phyloP scores from a whole-genome alignment of 1,284 basidiomycete genomes.

The Trichosporon sp. region DNA sequence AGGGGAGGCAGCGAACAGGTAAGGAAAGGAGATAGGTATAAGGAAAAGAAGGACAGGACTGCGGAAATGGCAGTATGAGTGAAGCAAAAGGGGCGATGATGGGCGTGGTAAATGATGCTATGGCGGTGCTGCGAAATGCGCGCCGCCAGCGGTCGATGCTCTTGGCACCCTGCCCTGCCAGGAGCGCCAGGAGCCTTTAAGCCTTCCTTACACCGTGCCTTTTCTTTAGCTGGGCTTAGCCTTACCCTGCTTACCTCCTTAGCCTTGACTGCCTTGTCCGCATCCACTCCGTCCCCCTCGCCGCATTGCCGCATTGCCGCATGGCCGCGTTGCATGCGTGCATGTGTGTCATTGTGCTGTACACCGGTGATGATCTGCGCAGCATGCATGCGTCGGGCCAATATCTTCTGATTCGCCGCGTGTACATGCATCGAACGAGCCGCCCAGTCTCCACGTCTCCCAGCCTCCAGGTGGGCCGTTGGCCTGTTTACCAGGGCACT shows the following conservation, averaged over 20 bases:
- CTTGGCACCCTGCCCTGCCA: background rate
- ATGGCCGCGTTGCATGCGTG: background rate
- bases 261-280: background rate
- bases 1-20: background rate
- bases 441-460: background rate
- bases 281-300: background rate
- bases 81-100: constrained; percentile 19
- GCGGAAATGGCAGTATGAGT: background rate
- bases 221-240: background rate
- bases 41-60: background rate
- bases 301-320: background rate
- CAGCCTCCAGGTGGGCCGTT: background rate
- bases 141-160: background rate
- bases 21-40: background rate
- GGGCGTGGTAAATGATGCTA: constrained; percentile 16
- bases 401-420: background rate
- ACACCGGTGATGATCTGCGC: background rate
- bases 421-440: background rate
- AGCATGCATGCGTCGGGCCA: constrained; percentile 5
- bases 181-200: too few species aligned
- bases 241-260: background rate
- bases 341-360: background rate
- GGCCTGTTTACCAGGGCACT: background rate
- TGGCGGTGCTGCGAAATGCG: constrained; percentile 13
- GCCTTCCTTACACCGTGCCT: background rate